phyloP scores from a whole-genome alignment of 345 rosid species.

The Moricandia moricandioides region DNA sequence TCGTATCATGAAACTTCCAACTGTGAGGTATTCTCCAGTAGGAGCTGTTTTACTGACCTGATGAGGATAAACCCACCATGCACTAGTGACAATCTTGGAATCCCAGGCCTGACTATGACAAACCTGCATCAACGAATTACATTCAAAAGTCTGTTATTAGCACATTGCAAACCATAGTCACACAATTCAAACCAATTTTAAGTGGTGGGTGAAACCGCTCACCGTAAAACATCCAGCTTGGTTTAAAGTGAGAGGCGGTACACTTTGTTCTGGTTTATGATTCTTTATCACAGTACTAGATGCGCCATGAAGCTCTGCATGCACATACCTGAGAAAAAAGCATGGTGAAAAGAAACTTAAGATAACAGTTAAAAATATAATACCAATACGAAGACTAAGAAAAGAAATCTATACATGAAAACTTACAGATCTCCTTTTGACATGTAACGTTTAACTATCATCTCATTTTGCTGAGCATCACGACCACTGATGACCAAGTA shows the following conservation, averaged over 20 bases:
- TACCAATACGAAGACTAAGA: constrained; percentile 3
- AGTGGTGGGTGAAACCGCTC: constrained; percentile 14
- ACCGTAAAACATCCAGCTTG: constrained; percentile 98
- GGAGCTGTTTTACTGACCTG: constrained; percentile 99
- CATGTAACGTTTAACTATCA: constrained; percentile 97
- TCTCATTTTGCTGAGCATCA: constrained; percentile 97
- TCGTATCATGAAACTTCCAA: constrained; percentile 98
- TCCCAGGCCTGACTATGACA: constrained; percentile 99
- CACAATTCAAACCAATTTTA: background rate
- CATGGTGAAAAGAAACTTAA: background rate
- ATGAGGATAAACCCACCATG: constrained; percentile 99
- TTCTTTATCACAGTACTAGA: constrained; percentile 95
- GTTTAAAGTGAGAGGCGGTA: constrained; percentile 91
- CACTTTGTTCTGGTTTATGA: constrained; percentile 83
- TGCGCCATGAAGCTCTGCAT: constrained; percentile 97
- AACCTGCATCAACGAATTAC: constrained; percentile 50
- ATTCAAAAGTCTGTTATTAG: constrained; percentile 11
- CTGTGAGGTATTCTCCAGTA: constrained; percentile 97
- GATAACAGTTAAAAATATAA: background rate
- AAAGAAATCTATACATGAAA: constrained; percentile 1
- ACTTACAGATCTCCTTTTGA: constrained; percentile 96
- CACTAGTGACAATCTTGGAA: constrained; percentile 96
- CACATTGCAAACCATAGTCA: constrained; percentile 12
- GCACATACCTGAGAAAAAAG: constrained; percentile 64
- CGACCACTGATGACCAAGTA: constrained; percentile 93